phyloP scores from a whole-genome alignment of 202 grass and related monocot genomes.

The Setaria viridis region DNA sequence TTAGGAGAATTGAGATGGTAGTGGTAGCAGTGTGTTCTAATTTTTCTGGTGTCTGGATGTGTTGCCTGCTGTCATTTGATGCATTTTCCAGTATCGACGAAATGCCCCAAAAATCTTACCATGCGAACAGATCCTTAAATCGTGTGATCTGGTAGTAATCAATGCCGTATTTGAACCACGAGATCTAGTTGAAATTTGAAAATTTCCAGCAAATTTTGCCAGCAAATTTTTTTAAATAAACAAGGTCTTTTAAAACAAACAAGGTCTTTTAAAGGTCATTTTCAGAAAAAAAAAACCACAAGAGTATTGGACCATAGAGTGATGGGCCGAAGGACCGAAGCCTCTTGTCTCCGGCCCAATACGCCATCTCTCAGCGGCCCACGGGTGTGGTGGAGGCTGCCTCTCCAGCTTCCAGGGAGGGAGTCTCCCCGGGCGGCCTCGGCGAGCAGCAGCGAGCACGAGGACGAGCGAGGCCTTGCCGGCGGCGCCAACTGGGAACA shows the following conservation, averaged over 20 bases:
- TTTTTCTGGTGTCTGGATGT: neutral
- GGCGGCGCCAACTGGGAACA: neutral
- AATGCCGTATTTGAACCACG: neutral
- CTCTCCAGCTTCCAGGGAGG: no score
- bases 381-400: neutral
- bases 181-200: neutral
- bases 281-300: no score
- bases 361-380: neutral
- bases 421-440: neutral
- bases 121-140: neutral
- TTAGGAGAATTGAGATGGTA: slow-evolving; percentile 23
- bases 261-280: no score
- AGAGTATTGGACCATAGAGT: no score
- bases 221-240: neutral
- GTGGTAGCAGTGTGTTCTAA: slow-evolving; percentile 13
- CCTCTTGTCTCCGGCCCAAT: neutral
- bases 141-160: neutral
- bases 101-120: no score
- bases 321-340: neutral
- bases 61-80: neutral
- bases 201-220: neutral
- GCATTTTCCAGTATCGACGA: neutral
- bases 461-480: no score
- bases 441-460: no score
- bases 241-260: no score